Conservation (phyloP, 768 basidiomycete species). For the Solioccasus polychromus region DNA sequence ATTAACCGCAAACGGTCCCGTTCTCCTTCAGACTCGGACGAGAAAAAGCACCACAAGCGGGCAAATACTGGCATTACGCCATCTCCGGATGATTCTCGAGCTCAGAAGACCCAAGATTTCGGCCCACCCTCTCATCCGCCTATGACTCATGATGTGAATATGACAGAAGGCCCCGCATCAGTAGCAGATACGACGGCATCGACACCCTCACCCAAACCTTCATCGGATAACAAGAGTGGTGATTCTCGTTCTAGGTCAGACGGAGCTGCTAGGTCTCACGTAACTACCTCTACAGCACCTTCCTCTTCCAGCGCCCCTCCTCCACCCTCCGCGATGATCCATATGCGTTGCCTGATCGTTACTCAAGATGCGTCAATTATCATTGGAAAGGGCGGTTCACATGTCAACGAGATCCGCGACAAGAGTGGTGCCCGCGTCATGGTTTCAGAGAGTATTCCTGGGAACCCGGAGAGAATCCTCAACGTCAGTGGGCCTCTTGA, state of each 20-base stretch:
- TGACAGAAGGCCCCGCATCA: constrained; percentile 47
- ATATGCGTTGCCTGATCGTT: constrained; percentile 98
- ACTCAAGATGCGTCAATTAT: constrained; percentile 99
- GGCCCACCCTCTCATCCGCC: constrained; percentile 38
- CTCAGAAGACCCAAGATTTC: constrained; percentile 45
- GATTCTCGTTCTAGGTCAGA: constrained; percentile 34
- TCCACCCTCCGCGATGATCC: constrained; percentile 79
- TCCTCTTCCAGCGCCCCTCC: constrained; percentile 46
- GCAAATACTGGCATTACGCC: constrained; percentile 74
- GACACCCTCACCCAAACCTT: constrained; percentile 52
- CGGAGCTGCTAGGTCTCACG: constrained; percentile 38
- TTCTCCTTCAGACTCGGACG: constrained; percentile 78
- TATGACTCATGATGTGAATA: constrained; percentile 56
- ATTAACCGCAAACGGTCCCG: constrained; percentile 83
- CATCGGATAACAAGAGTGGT: constrained; percentile 43
- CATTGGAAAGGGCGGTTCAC: constrained; percentile 92
- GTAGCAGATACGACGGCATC: constrained; percentile 49
- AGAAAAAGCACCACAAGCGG: constrained; percentile 79
- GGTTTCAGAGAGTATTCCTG: constrained; percentile 97
- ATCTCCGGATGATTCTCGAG: constrained; percentile 59
- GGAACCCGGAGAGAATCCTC: constrained; percentile 98
- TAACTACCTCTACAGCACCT: constrained; percentile 47
- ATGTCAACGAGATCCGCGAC: constrained; percentile 98
- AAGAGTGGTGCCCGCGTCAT: constrained; percentile 95
- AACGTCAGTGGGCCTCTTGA: constrained; percentile 96